Evolutionary conservation across 192 early-diverging fungal genomes (phyloP).

Genomic region (Geosiphon pyriformis): DNA sequence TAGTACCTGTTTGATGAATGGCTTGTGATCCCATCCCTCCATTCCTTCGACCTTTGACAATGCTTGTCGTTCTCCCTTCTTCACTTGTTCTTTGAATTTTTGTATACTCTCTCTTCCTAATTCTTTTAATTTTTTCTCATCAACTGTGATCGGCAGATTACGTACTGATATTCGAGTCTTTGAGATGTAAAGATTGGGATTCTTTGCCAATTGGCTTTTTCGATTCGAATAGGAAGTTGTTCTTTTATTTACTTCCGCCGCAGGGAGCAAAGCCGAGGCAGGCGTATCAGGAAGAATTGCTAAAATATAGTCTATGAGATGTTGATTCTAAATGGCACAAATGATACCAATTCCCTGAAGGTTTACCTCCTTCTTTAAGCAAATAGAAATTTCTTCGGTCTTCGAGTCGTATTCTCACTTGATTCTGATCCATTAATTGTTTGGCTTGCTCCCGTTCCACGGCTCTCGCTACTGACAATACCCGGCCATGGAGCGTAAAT

Average conservation of each 20-base stretch:
- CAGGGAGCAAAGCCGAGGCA: constrained; percentile 61
- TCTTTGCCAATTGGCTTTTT: constrained; percentile 72
- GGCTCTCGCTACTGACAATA: constrained; percentile 73
- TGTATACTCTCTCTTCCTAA: constrained; percentile 58
- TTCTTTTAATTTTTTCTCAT: constrained; percentile 64
- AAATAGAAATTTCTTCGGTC: constrained; percentile 87
- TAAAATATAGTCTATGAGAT: constrained; percentile 21
- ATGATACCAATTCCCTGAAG: no score
- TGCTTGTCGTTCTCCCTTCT: constrained; percentile 45
- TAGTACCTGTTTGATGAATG: constrained; percentile 57
- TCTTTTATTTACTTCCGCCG: constrained; percentile 77
- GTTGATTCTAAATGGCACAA: no score
- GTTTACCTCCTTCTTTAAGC: constrained; percentile 71
- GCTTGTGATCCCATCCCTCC: constrained; percentile 59
- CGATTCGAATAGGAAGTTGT: constrained; percentile 75
- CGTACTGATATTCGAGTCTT: constrained; percentile 86
- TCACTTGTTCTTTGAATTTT: constrained; percentile 73
- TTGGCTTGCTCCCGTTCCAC: constrained; percentile 69
- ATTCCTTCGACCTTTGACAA: constrained; percentile 56
- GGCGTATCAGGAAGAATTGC: constrained; percentile 82
- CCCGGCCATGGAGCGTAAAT: constrained; percentile 76
- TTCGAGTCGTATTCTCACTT: constrained; percentile 55
- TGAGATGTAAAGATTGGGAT: constrained; percentile 87
- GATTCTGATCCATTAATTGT: constrained; percentile 53
- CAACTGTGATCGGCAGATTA: constrained; percentile 69